Percentiles rank a stretch among this genome's conserved stretches.
phyloP scores from a whole-genome alignment of 2,329 filamentous ascomycete species.

The Capronia epimyces region DNA sequence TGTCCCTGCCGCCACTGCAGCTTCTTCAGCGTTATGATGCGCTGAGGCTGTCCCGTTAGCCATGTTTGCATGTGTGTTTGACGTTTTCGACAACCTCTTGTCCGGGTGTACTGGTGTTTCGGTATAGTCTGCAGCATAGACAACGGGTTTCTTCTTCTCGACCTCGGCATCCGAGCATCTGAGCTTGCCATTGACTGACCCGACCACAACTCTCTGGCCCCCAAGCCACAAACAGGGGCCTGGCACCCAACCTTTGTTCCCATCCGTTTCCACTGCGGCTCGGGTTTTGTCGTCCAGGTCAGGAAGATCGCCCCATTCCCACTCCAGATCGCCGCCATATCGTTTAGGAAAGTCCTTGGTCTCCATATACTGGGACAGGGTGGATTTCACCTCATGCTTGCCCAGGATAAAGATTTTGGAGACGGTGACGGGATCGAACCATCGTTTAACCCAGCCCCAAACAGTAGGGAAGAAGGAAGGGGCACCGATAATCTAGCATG shows the following conservation, averaged over 20 bases:
- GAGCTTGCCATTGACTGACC: slow-evolving; percentile 27
- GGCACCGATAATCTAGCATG: slow-evolving; percentile 70
- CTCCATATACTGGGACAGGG: slow-evolving; percentile 76
- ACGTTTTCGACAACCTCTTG: slow-evolving; percentile 12
- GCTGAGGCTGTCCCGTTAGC: slow-evolving; percentile 12
- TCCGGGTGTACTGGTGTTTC: slow-evolving; percentile 24
- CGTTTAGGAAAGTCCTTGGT: slow-evolving; percentile 75
- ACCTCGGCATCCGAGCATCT: slow-evolving; percentile 21
- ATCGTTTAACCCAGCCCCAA: slow-evolving; percentile 81
- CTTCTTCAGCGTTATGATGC: slow-evolving; percentile 21
- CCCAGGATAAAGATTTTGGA: slow-evolving; percentile 93
- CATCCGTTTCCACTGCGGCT: slow-evolving; percentile 28
- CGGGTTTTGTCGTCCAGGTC: slow-evolving; percentile 56
- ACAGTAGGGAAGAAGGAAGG: slow-evolving; percentile 82
- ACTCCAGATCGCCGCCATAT: slow-evolving; percentile 84
- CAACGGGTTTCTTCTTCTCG: slow-evolving; percentile 24
- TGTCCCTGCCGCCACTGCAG: slow-evolving; percentile 2
- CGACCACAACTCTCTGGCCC: slow-evolving; percentile 26
- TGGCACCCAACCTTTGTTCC: slow-evolving; percentile 27
- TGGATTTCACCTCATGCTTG: slow-evolving; percentile 65
- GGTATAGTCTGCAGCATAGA: slow-evolving; percentile 28
- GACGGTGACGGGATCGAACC: slow-evolving; percentile 87
- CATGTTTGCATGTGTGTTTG: background rate
- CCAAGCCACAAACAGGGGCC: slow-evolving; percentile 29
- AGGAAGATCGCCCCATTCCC: slow-evolving; percentile 69